A percentile compares a stretch with the other conserved stretches of the same genome.
These are phyloP conservation scores for Lasiosphaeria ovina DNA, from an alignment of 495 filamentous ascomycete genomes.

Conservation along the genomic window DNA sequence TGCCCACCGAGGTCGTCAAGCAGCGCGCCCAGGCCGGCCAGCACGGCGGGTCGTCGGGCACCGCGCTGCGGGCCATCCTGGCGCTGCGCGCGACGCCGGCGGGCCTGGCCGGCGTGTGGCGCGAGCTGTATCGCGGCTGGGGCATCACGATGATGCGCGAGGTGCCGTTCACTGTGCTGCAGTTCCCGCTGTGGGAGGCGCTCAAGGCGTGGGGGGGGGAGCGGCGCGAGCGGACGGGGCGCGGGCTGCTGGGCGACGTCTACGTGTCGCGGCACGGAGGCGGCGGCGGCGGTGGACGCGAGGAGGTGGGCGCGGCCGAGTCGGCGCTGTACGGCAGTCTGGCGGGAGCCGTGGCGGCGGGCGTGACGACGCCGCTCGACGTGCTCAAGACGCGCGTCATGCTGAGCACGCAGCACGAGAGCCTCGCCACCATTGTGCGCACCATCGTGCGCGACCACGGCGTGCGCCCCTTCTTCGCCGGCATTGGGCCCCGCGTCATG, in stretches of 20 bases:
- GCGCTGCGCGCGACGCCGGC: conserved; percentile 39
- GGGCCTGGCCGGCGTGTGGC: conserved; percentile 59
- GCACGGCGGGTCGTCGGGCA: conserved; percentile 55
- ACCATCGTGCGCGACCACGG: conserved; percentile 71
- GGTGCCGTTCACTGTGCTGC: conserved; percentile 94
- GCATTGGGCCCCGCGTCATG: conserved; percentile 81
- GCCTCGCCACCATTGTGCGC: conserved; percentile 57
- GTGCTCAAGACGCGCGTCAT: conserved; percentile 97
- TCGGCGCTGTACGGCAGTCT: conserved; percentile 83
- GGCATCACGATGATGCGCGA: conserved; percentile 89
- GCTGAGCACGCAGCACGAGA: conserved; percentile 65
- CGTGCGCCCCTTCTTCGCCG: conserved; percentile 75
- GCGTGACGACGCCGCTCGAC: conserved; percentile 87
- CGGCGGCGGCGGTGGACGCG: conserved; percentile 25
- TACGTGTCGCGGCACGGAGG: conserved; percentile 25
- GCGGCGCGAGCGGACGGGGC: conserved; percentile 35
- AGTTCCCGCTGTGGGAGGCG: conserved; percentile 96
- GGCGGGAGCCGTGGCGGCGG: conserved; percentile 82
- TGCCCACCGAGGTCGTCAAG: conserved; percentile 96
- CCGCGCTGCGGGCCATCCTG: conserved; percentile 69
- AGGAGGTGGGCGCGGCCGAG: conserved; percentile 66
- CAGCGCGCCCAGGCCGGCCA: conserved; percentile 89
- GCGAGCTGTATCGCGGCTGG: conserved; percentile 88
- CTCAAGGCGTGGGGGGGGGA: conserved; percentile 63
- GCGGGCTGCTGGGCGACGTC: conserved; percentile 46